These are phyloP conservation scores for Pseudocercospora musae DNA, from an alignment of 2,329 filamentous ascomycete species.

Conservation along the genomic window DNA sequence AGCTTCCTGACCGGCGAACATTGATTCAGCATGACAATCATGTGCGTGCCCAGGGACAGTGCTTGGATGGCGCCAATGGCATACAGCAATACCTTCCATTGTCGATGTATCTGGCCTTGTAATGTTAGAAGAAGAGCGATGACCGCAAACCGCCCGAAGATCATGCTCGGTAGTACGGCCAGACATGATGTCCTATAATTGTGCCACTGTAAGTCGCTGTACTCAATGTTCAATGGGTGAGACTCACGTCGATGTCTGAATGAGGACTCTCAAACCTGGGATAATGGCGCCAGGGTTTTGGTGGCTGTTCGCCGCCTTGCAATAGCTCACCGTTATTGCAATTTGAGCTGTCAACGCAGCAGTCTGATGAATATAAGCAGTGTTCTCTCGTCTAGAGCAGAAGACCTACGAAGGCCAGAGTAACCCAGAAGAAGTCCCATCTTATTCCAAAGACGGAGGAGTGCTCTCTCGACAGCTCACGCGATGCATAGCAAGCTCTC, in stretches of 20 bases:
- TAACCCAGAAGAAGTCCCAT: slow-evolving; percentile 16
- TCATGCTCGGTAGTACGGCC: slow-evolving; percentile 4
- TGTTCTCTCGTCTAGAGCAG: neutral
- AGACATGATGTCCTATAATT: neutral
- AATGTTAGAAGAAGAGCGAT: slow-evolving; percentile 11
- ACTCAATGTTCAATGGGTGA: neutral
- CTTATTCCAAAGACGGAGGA: slow-evolving; percentile 6
- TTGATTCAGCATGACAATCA: slow-evolving; percentile 10
- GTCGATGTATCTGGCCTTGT: slow-evolving; percentile 10
- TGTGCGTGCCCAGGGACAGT: neutral
- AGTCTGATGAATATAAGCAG: neutral
- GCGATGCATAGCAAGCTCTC: slow-evolving; percentile 8
- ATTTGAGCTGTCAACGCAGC: neutral
- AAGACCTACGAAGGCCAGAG: slow-evolving; percentile 8
- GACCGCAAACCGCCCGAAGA: slow-evolving; percentile 12
- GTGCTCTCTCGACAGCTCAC: neutral
- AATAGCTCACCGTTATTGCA: slow-evolving; percentile 1
- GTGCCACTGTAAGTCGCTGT: neutral
- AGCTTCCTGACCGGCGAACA: slow-evolving; percentile 11
- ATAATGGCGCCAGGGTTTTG: neutral
- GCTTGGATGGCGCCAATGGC: slow-evolving; percentile 11
- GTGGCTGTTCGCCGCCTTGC: neutral
- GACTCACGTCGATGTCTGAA: slow-evolving; percentile 1
- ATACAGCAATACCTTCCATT: slow-evolving; percentile 3
- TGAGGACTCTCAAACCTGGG: neutral